These are phyloP conservation scores for Salvia sclarea DNA, from an alignment of 305 asterid genomes.

Conservation along the genomic window DNA sequence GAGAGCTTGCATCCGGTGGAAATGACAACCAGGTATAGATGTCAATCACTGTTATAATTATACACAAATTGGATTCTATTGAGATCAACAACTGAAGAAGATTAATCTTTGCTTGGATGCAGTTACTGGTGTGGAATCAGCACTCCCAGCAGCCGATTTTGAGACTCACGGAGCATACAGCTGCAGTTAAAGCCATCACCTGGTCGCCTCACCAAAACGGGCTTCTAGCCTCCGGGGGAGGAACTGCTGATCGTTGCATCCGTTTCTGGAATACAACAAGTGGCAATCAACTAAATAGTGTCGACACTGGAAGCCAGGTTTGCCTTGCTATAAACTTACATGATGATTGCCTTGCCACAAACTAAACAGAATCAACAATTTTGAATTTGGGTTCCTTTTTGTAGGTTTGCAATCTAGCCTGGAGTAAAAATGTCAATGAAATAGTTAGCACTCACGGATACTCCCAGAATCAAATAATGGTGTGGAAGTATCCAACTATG, in stretches of 20 bases:
- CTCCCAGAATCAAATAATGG: conserved; percentile 96
- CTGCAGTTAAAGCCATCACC: conserved; percentile 95
- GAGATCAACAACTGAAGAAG: not conserved
- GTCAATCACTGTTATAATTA: not conserved
- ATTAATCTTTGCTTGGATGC: conserved; percentile 23
- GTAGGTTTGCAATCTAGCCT: conserved; percentile 90
- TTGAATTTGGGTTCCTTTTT: not conserved
- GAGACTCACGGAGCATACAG: conserved; percentile 90
- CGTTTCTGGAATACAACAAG: conserved; percentile 94
- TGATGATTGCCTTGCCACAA: not conserved
- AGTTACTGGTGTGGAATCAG: conserved; percentile 95
- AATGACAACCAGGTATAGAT: conserved; percentile 83
- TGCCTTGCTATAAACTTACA: conserved; percentile 20
- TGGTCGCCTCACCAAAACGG: conserved; percentile 98
- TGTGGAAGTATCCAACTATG: conserved; percentile 98
- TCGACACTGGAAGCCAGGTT: conserved; percentile 98
- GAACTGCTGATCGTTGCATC: conserved; percentile 98
- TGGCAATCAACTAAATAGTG: conserved; percentile 75
- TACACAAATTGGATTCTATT: not conserved
- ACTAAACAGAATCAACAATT: not conserved
- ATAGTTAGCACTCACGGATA: conserved; percentile 97
- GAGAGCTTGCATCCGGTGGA: conserved; percentile 99
- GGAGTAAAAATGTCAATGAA: conserved; percentile 98
- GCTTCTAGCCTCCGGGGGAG: conserved; percentile 95
- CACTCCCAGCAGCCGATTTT: conserved; percentile 75